These are phyloP conservation scores for Huntiella moniliformis DNA, from an alignment of 2,329 filamentous ascomycete species.

Conservation along the genomic window DNA sequence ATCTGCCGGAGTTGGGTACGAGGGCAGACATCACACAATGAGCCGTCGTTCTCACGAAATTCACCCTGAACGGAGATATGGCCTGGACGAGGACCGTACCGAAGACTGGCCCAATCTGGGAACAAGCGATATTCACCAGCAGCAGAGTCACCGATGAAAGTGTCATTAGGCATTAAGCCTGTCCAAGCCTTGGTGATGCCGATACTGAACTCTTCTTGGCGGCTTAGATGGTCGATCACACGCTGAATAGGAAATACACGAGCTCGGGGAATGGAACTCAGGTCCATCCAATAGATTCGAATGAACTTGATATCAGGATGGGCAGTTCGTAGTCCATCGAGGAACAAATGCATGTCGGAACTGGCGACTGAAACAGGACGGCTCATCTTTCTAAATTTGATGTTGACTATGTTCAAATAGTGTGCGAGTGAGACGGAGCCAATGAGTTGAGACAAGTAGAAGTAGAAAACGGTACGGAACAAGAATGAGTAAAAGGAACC, in stretches of 20 bases:
- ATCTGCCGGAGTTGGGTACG: conserved; percentile 40
- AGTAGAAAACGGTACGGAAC: no score
- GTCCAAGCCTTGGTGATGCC: conserved; percentile 46
- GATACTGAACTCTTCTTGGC: conserved; percentile 28
- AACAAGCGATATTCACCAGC: conserved; percentile 48
- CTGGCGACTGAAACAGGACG: no score
- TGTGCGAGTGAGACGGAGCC: no score
- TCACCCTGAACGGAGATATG: conserved; percentile 50
- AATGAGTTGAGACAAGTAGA: no score
- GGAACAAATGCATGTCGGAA: no score
- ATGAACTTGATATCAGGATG: conserved; percentile 31
- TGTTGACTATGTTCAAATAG: no score
- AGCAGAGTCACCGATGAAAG: conserved; percentile 31
- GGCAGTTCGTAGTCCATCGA: no score
- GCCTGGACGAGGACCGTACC: conserved; percentile 35
- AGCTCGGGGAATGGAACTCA: conserved; percentile 48
- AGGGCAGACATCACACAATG: conserved; percentile 39
- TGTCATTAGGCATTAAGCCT: conserved; percentile 50
- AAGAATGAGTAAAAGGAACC: no score
- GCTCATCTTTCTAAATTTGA: no score
- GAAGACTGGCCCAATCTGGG: conserved; percentile 46
- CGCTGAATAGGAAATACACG: conserved; percentile 47
- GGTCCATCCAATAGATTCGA: conserved; percentile 61
- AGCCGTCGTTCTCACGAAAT: conserved; percentile 38
- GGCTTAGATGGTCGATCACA: conserved; percentile 28